Base-by-base conservation (phyloP, 2,329 filamentous ascomycete genomes). In the Aaosphaeria pasadenensis region DNA sequence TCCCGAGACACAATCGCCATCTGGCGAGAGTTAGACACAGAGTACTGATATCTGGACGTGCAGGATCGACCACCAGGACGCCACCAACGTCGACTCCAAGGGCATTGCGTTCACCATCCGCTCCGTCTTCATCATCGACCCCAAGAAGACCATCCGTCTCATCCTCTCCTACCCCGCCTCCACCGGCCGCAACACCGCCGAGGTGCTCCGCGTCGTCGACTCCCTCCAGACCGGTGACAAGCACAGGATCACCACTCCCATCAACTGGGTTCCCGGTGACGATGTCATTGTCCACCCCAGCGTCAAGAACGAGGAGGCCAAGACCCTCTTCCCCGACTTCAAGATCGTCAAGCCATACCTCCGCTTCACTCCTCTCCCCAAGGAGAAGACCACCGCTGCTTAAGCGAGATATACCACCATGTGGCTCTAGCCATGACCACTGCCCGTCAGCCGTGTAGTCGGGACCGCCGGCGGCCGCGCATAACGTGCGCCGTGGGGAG, bases 41-140 rank as follows among this genome's bases (percentile, higher is more conserved):
- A 13, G 11, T 28, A 40, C 39, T n/a, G 7, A n/a, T 40, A 62
- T 44, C 30, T 11, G 7, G 13, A 9, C 30, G 5, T 48, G 35
- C 56, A 76, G 73, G 74, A 66, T 79, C 39, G 76, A 78, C 63
- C 67, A 77, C 66, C 76, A 78, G 57, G 76, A 78, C 56, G 75
- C 79, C 51, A 83, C 81, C 70, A 83, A 82, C 65, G 76, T 84
- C 55, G 77, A 83, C 59, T 63, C 63, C 53, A 79, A 78, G 72
- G 76, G 76, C 64, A 72, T 77, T 50, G 80, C 82, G 43, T 84
- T 84, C 70, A 84, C 81, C 62, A 84, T 84, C 70, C 81, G 82
- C 66, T 82, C 78, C 47, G 81, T 85, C 63, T 85, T 84, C 73
- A 72, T 84, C 69, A 83, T 85, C 68, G 81, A 85, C 73, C 82